Conservation (phyloP, 305 asterid genomes). For the Euphrasia arctica region DNA sequence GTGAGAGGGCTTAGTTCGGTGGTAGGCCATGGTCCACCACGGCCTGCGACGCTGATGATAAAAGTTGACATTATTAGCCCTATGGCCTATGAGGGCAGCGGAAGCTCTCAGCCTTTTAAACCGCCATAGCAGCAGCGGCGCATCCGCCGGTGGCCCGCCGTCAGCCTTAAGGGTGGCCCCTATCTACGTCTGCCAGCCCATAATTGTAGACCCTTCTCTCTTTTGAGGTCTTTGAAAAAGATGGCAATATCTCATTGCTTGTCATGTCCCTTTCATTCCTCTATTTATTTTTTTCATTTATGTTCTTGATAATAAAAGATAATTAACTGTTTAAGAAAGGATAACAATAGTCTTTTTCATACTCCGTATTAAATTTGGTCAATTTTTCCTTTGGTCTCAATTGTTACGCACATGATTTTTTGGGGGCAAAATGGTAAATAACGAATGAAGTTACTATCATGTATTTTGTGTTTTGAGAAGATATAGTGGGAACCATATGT, state of each 20-base stretch:
- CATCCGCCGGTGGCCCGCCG: slow-evolving; percentile 33
- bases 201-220: neutral
- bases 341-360: no score
- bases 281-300: neutral
- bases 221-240: slow-evolving; percentile 30
- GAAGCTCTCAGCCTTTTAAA: slow-evolving; percentile 12
- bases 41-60: slow-evolving; percentile 9
- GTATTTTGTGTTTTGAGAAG: slow-evolving; percentile 8
- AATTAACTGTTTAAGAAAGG: no score
- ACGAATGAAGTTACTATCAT: neutral
- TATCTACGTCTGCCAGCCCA: neutral
- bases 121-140: slow-evolving; percentile 31
- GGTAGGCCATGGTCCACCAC: neutral
- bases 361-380: no score
- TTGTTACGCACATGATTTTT: neutral
- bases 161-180: slow-evolving; percentile 11
- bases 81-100: neutral
- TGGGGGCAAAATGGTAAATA: slow-evolving; percentile 2
- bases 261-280: slow-evolving; percentile 27
- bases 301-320: no score
- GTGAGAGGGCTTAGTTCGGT: neutral
- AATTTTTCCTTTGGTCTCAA: no score
- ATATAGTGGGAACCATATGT: slow-evolving; percentile 25
- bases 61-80: slow-evolving; percentile 14
- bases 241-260: slow-evolving; percentile 17